Conservation (phyloP, 225 moss, liverwort and hornwort species). For the Antitrichia curtipendula region DNA sequence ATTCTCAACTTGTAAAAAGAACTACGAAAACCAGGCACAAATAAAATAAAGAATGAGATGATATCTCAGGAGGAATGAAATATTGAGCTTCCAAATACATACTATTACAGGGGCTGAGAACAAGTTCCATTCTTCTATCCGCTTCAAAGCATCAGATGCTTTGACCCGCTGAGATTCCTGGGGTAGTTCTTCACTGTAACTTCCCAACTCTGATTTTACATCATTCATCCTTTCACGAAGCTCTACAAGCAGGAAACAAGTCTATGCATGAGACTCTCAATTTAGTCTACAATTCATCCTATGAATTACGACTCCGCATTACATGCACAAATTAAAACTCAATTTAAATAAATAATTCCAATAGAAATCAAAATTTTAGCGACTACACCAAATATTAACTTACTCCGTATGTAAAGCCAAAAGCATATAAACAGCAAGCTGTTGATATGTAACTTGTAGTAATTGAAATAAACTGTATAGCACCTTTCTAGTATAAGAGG, state of each 20-base stretch:
- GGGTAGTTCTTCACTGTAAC: slow-evolving; percentile 33
- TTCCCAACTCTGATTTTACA: slow-evolving; percentile 54
- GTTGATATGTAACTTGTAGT: background rate
- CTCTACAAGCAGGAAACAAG: slow-evolving; percentile 29
- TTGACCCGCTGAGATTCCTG: slow-evolving; percentile 36
- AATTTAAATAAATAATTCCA: background rate
- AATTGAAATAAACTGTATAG: background rate
- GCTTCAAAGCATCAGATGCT: slow-evolving; percentile 62
- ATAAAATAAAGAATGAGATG: background rate
- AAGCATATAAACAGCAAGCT: background rate
- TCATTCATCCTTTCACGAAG: slow-evolving; percentile 62
- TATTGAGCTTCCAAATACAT: background rate
- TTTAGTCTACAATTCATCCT: background rate
- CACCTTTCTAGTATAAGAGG: background rate
- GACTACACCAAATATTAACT: background rate
- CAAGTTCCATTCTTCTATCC: slow-evolving; percentile 85
- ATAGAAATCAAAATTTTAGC: background rate
- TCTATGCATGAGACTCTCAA: background rate
- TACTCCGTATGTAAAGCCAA: background rate
- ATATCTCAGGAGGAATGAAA: background rate
- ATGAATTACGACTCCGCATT: background rate
- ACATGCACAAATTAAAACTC: background rate
- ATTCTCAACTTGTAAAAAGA: background rate
- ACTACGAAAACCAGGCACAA: background rate
- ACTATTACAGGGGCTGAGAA: slow-evolving; percentile 50